phyloP scores from a whole-genome alignment of 2,329 filamentous ascomycete species.

The Penicillium sp. region DNA sequence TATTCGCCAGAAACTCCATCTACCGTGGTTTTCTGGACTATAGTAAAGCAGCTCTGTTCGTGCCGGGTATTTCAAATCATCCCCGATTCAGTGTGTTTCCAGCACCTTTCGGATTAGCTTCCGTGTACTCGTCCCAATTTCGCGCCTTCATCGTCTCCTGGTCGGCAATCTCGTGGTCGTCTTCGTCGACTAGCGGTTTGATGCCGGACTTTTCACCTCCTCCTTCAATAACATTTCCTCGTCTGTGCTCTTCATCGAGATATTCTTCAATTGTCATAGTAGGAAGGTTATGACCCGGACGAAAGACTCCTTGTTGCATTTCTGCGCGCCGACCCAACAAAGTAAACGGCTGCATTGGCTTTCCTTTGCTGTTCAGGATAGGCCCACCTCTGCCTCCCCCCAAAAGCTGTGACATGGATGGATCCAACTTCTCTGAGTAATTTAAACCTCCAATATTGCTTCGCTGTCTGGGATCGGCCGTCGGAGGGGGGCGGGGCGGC shows the following conservation, averaged over 20 bases:
- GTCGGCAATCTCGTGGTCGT: conserved; percentile 83
- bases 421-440: conserved; percentile 74
- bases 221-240: conserved; percentile 79
- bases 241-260: conserved; percentile 79
- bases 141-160: conserved; percentile 89
- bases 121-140: conserved; percentile 91
- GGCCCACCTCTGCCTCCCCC: conserved; percentile 58
- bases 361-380: conserved; percentile 72
- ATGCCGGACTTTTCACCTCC: conserved; percentile 73
- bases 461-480: conserved; percentile 44
- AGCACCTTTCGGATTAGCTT: conserved; percentile 73
- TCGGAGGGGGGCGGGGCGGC: conserved; percentile 36
- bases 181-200: conserved; percentile 75
- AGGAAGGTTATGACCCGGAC: conserved; percentile 85
- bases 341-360: conserved; percentile 87
- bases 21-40: neutral
- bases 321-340: conserved; percentile 74
- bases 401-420: conserved; percentile 53
- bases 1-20: neutral
- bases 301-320: conserved; percentile 76
- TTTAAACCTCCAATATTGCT: conserved; percentile 51
- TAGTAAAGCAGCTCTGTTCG: neutral
- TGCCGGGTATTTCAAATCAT: conserved; percentile 22
- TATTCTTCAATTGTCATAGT: conserved; percentile 99
- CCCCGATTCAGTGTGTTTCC: conserved; percentile 51